A percentile compares a stretch with the other conserved stretches of the same genome.
Conservation (phyloP, 805 yeast genomes). For the Tetrapisispora nanseiensis region DNA sequence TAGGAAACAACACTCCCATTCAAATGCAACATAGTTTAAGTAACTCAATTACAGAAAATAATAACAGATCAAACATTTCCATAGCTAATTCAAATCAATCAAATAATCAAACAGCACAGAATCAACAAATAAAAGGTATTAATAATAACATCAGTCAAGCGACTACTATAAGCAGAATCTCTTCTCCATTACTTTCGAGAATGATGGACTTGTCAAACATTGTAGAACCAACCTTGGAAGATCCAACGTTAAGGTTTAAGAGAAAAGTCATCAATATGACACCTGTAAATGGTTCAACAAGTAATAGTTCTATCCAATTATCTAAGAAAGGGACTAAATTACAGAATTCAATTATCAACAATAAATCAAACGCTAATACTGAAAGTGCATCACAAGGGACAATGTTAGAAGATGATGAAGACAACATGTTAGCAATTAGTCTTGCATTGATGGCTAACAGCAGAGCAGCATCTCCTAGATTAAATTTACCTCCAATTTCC, state of each 20-base stretch:
- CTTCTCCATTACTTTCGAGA: conserved; percentile 28
- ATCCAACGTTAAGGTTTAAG: conserved; percentile 25
- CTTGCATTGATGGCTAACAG: conserved; percentile 30
- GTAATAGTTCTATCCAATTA: neutral
- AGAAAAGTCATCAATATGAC: conserved; percentile 9
- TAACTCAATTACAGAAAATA: neutral
- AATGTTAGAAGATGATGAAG: conserved; percentile 24
- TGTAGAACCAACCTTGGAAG: conserved; percentile 31
- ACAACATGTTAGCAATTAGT: conserved; percentile 28
- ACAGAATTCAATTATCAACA: neutral
- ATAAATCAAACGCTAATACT: neutral
- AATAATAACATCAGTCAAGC: conserved; percentile 2
- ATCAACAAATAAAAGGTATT: conserved; percentile 1
- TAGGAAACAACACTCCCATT: conserved; percentile 7
- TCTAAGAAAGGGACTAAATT: no score
- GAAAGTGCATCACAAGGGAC: conserved; percentile 4
- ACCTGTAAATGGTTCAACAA: neutral
- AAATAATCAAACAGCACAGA: neutral
- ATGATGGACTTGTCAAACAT: conserved; percentile 31
- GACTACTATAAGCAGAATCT: conserved; percentile 23
- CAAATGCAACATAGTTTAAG: conserved; percentile 6
- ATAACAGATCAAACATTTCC: conserved; percentile 6
- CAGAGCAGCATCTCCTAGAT: conserved; percentile 28
- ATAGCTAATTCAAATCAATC: neutral
- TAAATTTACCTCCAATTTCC: conserved; percentile 21